These are phyloP conservation scores for Dunaliella primolecta DNA, from an alignment of 139 green algal species.

Conservation along the genomic window DNA sequence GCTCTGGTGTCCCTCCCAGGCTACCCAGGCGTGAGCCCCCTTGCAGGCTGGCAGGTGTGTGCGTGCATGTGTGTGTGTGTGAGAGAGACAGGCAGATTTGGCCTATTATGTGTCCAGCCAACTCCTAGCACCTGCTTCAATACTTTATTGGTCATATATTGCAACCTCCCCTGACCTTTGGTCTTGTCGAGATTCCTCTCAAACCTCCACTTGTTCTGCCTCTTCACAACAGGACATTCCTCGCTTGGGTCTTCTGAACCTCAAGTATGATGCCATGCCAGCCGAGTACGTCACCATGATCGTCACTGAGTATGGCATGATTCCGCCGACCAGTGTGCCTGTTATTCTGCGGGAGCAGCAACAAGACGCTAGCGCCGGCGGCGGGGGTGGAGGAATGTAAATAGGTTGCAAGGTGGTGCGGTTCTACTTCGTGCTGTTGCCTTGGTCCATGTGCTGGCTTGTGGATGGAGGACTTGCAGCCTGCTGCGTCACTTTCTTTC, in stretches of 20 bases:
- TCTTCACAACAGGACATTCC: slow-evolving; percentile 19
- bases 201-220: no score
- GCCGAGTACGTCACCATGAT: slow-evolving; percentile 89
- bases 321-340: slow-evolving; percentile 87
- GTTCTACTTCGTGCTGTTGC: no score
- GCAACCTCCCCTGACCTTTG: no score
- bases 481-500: no score
- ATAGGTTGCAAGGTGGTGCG: no score
- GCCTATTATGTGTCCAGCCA: no score
- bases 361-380: slow-evolving; percentile 20
- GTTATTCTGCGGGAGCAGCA: slow-evolving; percentile 87
- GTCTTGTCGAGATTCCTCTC: no score
- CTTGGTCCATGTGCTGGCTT: no score
- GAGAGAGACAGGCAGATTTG: background rate
- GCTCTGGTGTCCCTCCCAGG: slow-evolving; percentile 48
- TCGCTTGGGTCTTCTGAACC: slow-evolving; percentile 79
- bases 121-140: no score
- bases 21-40: slow-evolving; percentile 26
- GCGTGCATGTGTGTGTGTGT: background rate
- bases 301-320: slow-evolving; percentile 89
- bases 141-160: no score
- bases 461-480: no score
- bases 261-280: slow-evolving; percentile 94
- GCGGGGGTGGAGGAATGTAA: no score
- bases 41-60: slow-evolving; percentile 27